These are phyloP conservation scores for Aspergillus fumigatiaffinis DNA, from an alignment of 2,329 filamentous ascomycete species.

Conservation along the genomic window DNA sequence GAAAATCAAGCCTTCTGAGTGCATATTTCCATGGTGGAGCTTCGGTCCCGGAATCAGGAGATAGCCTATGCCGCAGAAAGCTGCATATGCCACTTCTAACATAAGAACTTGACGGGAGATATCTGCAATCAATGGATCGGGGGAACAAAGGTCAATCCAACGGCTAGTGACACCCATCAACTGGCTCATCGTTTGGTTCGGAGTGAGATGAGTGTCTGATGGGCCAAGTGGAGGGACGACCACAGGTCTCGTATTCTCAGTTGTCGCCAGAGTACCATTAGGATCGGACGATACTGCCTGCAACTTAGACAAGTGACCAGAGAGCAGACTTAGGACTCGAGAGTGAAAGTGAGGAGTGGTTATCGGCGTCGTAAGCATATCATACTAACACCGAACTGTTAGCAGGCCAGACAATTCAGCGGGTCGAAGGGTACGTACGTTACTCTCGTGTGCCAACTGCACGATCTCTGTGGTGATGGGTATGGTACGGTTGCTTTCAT, in stretches of 20 bases:
- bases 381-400: slow-evolving; percentile 49
- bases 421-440: slow-evolving; percentile 37
- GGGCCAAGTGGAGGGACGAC: slow-evolving; percentile 40
- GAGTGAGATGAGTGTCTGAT: slow-evolving; percentile 61
- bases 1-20: slow-evolving; percentile 56
- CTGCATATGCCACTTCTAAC: slow-evolving; percentile 88
- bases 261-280: slow-evolving; percentile 37
- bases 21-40: slow-evolving; percentile 53
- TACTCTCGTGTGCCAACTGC: slow-evolving; percentile 54
- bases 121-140: slow-evolving; percentile 76
- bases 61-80: slow-evolving; percentile 85
- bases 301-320: slow-evolving; percentile 47
- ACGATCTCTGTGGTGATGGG: slow-evolving; percentile 50
- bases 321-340: slow-evolving; percentile 52
- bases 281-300: slow-evolving; percentile 33
- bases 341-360: slow-evolving; percentile 59
- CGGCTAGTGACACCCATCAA: slow-evolving; percentile 77
- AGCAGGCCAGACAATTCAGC: not conserved
- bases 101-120: slow-evolving; percentile 87
- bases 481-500: slow-evolving; percentile 52
- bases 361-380: slow-evolving; percentile 61
- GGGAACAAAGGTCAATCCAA: slow-evolving; percentile 87
- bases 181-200: slow-evolving; percentile 75
- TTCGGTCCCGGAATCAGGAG: slow-evolving; percentile 77
- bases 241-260: slow-evolving; percentile 38